A percentile compares a stretch with the other conserved stretches of the same genome.
Conservation (phyloP, 805 yeast genomes). For the Hanseniaspora taiwanica region DNA sequence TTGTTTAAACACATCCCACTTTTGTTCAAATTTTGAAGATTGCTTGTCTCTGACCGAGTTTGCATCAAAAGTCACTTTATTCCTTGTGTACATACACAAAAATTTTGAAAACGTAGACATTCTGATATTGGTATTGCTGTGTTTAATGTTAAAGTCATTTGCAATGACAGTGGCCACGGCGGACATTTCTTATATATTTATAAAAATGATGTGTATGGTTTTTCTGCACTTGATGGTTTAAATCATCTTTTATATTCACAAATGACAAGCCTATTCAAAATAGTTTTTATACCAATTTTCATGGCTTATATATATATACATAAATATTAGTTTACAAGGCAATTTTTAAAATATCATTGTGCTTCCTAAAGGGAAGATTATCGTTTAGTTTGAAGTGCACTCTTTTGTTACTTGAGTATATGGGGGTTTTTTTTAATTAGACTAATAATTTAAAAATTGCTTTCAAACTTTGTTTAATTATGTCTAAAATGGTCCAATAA, state of each 20-base stretch:
- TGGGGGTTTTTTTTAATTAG: too few species aligned
- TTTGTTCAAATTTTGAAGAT: slow-evolving; percentile 15
- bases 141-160: slow-evolving; percentile 12
- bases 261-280: too few species aligned
- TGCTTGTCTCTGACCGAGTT: slow-evolving; percentile 23
- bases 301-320: not conserved
- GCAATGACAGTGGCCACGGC: not conserved
- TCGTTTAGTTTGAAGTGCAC: too few species aligned
- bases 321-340: not conserved
- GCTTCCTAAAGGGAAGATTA: too few species aligned
- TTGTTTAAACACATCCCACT: slow-evolving; percentile 18
- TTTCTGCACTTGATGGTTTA: too few species aligned
- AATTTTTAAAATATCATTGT: too few species aligned
- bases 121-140: slow-evolving; percentile 9
- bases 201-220: not conserved
- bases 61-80: slow-evolving; percentile 8
- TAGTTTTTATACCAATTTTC: too few species aligned
- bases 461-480: too few species aligned
- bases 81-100: slow-evolving; percentile 26
- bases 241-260: too few species aligned
- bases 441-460: too few species aligned
- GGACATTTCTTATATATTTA: not conserved
- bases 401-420: too few species aligned
- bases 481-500: too few species aligned
- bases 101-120: slow-evolving; percentile 28